A percentile compares a stretch with the other conserved stretches of the same genome.
Evolutionary conservation across 768 basidiomycete species (phyloP).

Genomic region (Xerocomellus intermedius): DNA sequence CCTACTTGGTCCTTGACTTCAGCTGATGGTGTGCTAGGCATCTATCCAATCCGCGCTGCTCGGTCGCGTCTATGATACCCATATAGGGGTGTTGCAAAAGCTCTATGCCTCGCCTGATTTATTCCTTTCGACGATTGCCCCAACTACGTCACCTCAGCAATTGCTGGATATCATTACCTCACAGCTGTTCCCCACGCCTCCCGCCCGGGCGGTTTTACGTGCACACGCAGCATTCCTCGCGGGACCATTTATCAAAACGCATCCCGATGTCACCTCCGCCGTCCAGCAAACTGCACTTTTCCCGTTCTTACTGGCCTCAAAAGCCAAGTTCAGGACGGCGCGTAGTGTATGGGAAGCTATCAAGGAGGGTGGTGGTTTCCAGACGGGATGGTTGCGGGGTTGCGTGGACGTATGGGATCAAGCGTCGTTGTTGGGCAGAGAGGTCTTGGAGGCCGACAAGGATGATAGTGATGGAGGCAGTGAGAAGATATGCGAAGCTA

Average conservation of each 20-base stretch:
- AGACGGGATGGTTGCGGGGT: constrained; percentile 48
- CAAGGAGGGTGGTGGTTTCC: constrained; percentile 32
- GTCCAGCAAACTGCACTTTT: constrained; percentile 59
- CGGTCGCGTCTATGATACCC: constrained; percentile 66
- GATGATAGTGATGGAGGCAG: constrained; percentile 32
- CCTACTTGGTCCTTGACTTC: not conserved
- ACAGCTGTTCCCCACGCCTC: constrained; percentile 37
- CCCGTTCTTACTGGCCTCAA: constrained; percentile 73
- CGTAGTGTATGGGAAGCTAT: constrained; percentile 74
- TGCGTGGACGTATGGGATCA: constrained; percentile 45
- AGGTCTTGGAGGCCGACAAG: constrained; percentile 28
- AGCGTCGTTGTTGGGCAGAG: constrained; percentile 27
- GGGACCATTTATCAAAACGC: constrained; percentile 38
- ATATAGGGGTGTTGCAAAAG: constrained; percentile 56
- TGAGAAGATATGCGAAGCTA: constrained; percentile 50
- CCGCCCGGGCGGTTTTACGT: constrained; percentile 51
- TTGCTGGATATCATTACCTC: constrained; percentile 24
- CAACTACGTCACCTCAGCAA: constrained; percentile 19
- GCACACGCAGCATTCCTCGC: constrained; percentile 58
- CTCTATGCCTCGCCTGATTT: constrained; percentile 57
- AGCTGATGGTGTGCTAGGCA: constrained; percentile 37
- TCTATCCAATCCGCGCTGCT: constrained; percentile 63
- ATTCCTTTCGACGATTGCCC: constrained; percentile 39
- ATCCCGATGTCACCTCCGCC: constrained; percentile 30
- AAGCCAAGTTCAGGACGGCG: constrained; percentile 63